A percentile compares a stretch with the other conserved stretches of the same genome.
Evolutionary conservation across 1,139 yeast genomes (phyloP).

Genomic region (Candida freyschussii): DNA sequence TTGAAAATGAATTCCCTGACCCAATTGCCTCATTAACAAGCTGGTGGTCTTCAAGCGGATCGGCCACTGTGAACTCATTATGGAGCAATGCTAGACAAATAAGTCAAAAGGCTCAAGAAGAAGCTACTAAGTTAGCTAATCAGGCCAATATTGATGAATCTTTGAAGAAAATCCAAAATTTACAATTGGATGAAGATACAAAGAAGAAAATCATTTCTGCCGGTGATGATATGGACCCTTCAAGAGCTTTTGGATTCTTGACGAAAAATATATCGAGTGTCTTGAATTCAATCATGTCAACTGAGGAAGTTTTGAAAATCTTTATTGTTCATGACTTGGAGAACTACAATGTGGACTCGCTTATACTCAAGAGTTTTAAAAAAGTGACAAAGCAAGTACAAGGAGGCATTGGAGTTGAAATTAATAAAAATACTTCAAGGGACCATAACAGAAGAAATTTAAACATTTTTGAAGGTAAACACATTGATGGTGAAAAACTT

Average conservation of each 20-base stretch:
- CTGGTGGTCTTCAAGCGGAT: conserved; percentile 82
- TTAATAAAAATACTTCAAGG: conserved; percentile 30
- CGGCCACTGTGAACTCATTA: conserved; percentile 63
- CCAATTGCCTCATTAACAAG: conserved; percentile 66
- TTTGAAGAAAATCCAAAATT: conserved; percentile 28
- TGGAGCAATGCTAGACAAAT: conserved; percentile 44
- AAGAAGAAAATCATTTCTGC: conserved; percentile 21
- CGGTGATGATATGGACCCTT: conserved; percentile 18
- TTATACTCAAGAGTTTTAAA: conserved; percentile 66
- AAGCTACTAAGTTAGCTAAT: conserved; percentile 36
- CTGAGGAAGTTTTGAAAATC: conserved; percentile 70
- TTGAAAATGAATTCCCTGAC: conserved; percentile 32
- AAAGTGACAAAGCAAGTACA: conserved; percentile 36
- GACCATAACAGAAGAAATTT: conserved; percentile 41
- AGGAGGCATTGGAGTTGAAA: conserved; percentile 22
- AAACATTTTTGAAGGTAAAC: conserved; percentile 70
- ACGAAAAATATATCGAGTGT: conserved; percentile 42
- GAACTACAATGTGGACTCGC: conserved; percentile 63
- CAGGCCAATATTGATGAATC: conserved; percentile 27
- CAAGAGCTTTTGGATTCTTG: conserved; percentile 27
- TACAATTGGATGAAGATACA: conserved; percentile 27
- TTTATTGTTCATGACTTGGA: conserved; percentile 82
- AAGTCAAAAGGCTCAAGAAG: conserved; percentile 33
- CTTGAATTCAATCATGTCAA: conserved; percentile 43
- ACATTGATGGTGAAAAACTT: conserved; percentile 83